These are phyloP conservation scores for Eremochloa ophiuroides DNA, from an alignment of 176 grass and related monocot species.

Conservation along the genomic window DNA sequence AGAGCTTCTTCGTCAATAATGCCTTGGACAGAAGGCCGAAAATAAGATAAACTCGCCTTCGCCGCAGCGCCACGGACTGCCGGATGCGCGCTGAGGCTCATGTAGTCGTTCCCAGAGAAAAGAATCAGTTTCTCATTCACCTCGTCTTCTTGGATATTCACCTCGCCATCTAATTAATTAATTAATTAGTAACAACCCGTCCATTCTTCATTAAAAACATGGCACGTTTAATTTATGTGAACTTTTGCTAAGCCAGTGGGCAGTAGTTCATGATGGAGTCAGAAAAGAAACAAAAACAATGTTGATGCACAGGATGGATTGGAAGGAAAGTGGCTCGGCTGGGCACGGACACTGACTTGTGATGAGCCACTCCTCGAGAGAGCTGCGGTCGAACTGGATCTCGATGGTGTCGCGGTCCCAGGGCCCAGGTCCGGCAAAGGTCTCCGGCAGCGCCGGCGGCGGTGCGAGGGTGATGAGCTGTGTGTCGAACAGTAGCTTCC, in stretches of 20 bases:
- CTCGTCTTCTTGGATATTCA: slow-evolving; percentile 19
- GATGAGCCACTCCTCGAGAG: slow-evolving; percentile 58
- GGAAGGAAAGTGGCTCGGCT: no score
- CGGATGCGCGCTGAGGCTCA: slow-evolving; percentile 80
- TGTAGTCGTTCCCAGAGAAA: slow-evolving; percentile 89
- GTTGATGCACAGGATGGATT: no score
- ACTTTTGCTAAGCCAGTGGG: no score
- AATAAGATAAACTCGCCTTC: slow-evolving; percentile 35
- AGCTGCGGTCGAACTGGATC: slow-evolving; percentile 37
- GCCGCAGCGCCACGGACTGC: slow-evolving; percentile 52
- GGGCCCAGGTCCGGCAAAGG: slow-evolving; percentile 37
- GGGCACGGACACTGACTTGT: slow-evolving; percentile 21
- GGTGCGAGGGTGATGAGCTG: slow-evolving; percentile 34
- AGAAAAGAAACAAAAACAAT: no score
- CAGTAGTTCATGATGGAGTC: no score
- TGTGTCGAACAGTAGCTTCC: slow-evolving; percentile 46
- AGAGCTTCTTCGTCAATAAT: no score
- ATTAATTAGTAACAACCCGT: no score
- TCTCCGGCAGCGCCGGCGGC: neutral
- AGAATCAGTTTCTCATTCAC: slow-evolving; percentile 51
- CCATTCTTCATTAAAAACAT: no score
- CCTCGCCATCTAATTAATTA: slow-evolving; percentile 38
- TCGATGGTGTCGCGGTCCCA: slow-evolving; percentile 64
- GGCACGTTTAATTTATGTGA: no score
- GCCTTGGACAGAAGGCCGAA: no score